Percentiles rank a stretch among this genome's conserved stretches.
Conservation (phyloP, 2,329 filamentous ascomycete species). For the Proliferodiscus dingleyae region DNA sequence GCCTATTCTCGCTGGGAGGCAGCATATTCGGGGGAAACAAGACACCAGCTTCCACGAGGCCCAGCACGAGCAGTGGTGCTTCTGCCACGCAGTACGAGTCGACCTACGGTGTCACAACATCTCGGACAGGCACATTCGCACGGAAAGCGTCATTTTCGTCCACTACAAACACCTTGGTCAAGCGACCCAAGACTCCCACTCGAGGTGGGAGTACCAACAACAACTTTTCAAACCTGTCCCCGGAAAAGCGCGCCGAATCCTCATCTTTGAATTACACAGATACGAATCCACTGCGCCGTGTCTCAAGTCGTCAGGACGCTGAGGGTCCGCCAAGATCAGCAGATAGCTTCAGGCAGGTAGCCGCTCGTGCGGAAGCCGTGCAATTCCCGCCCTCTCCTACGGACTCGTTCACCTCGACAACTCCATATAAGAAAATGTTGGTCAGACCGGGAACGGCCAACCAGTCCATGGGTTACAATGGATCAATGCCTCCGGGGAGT, state of each 20-base stretch:
- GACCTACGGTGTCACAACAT: constrained; percentile 11
- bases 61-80: constrained; percentile 26
- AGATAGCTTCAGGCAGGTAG: constrained; percentile 20
- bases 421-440: constrained; percentile 30
- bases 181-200: constrained; percentile 21
- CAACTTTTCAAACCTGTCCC: constrained; percentile 10
- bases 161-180: constrained; percentile 27
- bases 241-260: constrained; percentile 20
- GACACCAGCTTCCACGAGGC: constrained; percentile 25
- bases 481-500: constrained; percentile 10
- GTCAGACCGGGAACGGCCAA: constrained; percentile 26
- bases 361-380: constrained; percentile 13
- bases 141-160: constrained; percentile 50
- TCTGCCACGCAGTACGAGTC: constrained; percentile 19
- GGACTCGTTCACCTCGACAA: constrained; percentile 23
- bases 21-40: constrained; percentile 24
- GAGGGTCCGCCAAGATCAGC: constrained; percentile 13
- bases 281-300: constrained; percentile 11
- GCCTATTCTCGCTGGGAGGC: constrained; percentile 14
- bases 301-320: constrained; percentile 3
- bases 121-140: constrained; percentile 48
- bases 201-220: constrained; percentile 40
- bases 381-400: constrained; percentile 12
- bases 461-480: constrained; percentile 19
- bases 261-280: constrained; percentile 13